Conservation (phyloP, 2,329 filamentous ascomycete species). For the Waltergamsia citrina region DNA sequence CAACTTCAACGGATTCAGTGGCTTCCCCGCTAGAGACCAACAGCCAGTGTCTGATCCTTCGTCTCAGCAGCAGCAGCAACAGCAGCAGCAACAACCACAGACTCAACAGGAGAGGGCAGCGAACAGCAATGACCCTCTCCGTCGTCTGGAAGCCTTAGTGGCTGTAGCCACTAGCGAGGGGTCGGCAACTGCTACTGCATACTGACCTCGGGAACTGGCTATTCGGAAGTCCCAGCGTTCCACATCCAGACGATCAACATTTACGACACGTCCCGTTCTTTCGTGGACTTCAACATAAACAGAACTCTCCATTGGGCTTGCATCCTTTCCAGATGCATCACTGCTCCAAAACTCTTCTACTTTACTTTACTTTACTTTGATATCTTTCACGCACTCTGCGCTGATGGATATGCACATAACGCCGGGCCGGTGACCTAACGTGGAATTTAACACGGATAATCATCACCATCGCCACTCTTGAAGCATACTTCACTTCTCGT, state of each 20-base stretch:
- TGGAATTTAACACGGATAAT: neutral
- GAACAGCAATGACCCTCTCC: slow-evolving; percentile 19
- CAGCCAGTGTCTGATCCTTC: slow-evolving; percentile 1
- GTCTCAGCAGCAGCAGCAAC: slow-evolving; percentile 13
- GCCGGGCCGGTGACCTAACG: no score
- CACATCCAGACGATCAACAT: no score
- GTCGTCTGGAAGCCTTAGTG: slow-evolving; percentile 30
- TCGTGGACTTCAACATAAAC: no score
- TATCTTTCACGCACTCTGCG: no score
- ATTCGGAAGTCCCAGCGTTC: no score
- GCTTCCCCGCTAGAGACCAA: slow-evolving; percentile 32
- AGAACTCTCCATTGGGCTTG: no score
- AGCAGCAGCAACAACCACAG: slow-evolving; percentile 8
- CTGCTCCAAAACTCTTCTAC: no score
- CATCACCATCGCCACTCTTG: neutral
- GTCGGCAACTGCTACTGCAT: slow-evolving; percentile 29
- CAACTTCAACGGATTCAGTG: slow-evolving; percentile 41
- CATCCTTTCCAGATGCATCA: no score
- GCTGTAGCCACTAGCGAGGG: slow-evolving; percentile 34
- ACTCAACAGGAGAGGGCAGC: slow-evolving; percentile 9
- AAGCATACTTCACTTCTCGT: neutral
- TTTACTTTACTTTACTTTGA: no score
- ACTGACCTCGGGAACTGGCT: slow-evolving; percentile 12
- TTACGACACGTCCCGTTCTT: no score
- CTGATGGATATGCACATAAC: no score